These are phyloP conservation scores for Sporothrix pallida DNA, from an alignment of 2,329 filamentous ascomycete species.

Conservation along the genomic window DNA sequence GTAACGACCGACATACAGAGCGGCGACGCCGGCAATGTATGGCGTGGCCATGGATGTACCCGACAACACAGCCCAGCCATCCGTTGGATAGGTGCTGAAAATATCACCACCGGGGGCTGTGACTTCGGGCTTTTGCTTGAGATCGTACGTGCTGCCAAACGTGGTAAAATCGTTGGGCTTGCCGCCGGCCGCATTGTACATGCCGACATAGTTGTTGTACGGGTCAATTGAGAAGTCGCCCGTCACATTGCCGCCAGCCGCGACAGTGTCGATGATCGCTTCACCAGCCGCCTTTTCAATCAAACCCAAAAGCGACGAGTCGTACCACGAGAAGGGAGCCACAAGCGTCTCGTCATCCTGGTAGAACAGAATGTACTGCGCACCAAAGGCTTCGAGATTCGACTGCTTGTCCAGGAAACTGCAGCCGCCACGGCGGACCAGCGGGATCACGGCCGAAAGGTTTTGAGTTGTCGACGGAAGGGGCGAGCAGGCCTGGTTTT, in stretches of 20 bases:
- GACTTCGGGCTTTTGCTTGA: conserved; percentile 52
- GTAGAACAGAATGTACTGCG: conserved; percentile 46
- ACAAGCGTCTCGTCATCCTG: conserved; percentile 39
- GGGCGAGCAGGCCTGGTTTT: conserved; percentile 49
- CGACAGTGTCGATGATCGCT: conserved; percentile 43
- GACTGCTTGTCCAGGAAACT: conserved; percentile 39
- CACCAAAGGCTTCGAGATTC: conserved; percentile 44
- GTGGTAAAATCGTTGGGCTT: conserved; percentile 49
- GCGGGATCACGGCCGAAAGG: conserved; percentile 50
- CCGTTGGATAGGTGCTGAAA: conserved; percentile 51
- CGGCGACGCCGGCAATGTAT: conserved; percentile 52
- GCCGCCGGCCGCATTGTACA: conserved; percentile 42
- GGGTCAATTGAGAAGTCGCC: conserved; percentile 39
- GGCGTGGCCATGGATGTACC: conserved; percentile 58
- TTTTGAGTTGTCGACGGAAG: conserved; percentile 48
- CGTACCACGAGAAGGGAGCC: conserved; percentile 29
- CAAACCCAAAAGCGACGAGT: conserved; percentile 16
- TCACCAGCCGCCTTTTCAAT: conserved; percentile 39
- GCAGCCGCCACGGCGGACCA: conserved; percentile 48
- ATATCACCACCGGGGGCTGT: conserved; percentile 53
- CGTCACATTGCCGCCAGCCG: conserved; percentile 44
- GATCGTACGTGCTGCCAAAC: conserved; percentile 53
- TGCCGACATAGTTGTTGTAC: conserved; percentile 31
- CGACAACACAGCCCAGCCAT: conserved; percentile 48
- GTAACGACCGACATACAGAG: conserved; percentile 47